phyloP scores from a whole-genome alignment of 2,329 filamentous ascomycete species.

The Phyllosticta ampelicida region DNA sequence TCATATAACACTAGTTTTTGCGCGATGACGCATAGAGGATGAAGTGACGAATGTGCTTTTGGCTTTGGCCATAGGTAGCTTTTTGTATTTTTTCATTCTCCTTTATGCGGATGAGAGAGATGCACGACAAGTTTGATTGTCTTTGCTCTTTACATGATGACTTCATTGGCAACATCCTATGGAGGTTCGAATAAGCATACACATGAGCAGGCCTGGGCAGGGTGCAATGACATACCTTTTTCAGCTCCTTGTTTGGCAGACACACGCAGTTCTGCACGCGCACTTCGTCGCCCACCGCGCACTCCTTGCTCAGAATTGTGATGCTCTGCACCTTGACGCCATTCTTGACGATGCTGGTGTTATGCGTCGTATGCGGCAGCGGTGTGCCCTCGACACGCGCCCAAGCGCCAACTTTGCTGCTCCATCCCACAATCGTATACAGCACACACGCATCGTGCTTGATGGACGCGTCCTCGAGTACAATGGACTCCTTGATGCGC shows the following conservation, averaged over 20 bases:
- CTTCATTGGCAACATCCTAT: constrained; percentile 73
- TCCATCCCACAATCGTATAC: constrained; percentile 96
- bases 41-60: neutral
- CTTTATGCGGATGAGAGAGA: neutral
- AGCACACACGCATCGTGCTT: constrained; percentile 94
- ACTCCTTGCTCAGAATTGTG: constrained; percentile 95
- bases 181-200: neutral
- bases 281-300: constrained; percentile 83
- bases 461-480: constrained; percentile 88
- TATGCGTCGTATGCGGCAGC: constrained; percentile 76
- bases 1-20: neutral
- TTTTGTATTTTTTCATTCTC: neutral
- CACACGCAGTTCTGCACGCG: constrained; percentile 97
- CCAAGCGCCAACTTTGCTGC: constrained; percentile 93
- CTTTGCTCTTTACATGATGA: constrained; percentile 66
- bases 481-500: constrained; percentile 90
- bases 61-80: neutral
- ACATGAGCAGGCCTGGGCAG: neutral
- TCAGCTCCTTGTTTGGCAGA: constrained; percentile 94
- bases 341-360: constrained; percentile 92
- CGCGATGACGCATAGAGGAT: neutral
- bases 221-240: constrained; percentile 56
- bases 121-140: neutral
- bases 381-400: constrained; percentile 93
- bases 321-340: constrained; percentile 98